Conservation (phyloP, 352 stramenopile species). For the Phytopythium ostracodes region DNA sequence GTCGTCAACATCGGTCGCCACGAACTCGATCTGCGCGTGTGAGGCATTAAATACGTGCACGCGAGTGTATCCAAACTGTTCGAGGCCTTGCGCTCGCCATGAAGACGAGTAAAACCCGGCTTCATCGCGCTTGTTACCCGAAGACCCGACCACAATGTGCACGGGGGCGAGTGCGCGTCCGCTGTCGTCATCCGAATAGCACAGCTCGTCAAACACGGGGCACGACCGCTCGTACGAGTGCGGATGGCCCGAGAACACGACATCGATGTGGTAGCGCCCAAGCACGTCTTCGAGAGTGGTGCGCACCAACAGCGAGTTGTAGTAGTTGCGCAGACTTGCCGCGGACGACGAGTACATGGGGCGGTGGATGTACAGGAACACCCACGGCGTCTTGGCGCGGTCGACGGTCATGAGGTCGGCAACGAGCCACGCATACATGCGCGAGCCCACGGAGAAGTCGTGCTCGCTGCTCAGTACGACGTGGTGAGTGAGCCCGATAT, state of each 20-base stretch:
- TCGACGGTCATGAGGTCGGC: slow-evolving; percentile 44
- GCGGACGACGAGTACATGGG: slow-evolving; percentile 56
- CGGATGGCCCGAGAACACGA: slow-evolving; percentile 57
- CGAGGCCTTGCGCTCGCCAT: slow-evolving; percentile 28
- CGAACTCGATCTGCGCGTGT: slow-evolving; percentile 52
- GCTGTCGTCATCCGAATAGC: slow-evolving; percentile 19
- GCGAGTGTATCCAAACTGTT: slow-evolving; percentile 48
- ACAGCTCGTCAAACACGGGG: slow-evolving; percentile 46
- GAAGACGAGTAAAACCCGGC: slow-evolving; percentile 30
- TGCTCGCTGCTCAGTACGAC: slow-evolving; percentile 51
- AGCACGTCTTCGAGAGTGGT: slow-evolving; percentile 42
- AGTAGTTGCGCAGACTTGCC: slow-evolving; percentile 27
- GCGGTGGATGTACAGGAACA: slow-evolving; percentile 58
- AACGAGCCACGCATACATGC: slow-evolving; percentile 47
- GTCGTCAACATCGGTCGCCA: slow-evolving; percentile 20
- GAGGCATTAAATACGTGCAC: slow-evolving; percentile 56
- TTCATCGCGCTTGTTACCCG: slow-evolving; percentile 31
- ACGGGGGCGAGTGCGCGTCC: slow-evolving; percentile 42
- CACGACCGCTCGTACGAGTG: slow-evolving; percentile 66
- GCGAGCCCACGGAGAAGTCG: slow-evolving; percentile 39
- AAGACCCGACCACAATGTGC: slow-evolving; percentile 53
- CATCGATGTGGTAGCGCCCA: slow-evolving; percentile 45
- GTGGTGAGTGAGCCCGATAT: slow-evolving; percentile 51
- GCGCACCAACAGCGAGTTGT: slow-evolving; percentile 34
- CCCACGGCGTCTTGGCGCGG: slow-evolving; percentile 48